Percentiles rank a stretch among this genome's conserved stretches.
phyloP scores from a whole-genome alignment of 2,329 filamentous ascomycete genomes.

The Fonsecaea pedrosoi region DNA sequence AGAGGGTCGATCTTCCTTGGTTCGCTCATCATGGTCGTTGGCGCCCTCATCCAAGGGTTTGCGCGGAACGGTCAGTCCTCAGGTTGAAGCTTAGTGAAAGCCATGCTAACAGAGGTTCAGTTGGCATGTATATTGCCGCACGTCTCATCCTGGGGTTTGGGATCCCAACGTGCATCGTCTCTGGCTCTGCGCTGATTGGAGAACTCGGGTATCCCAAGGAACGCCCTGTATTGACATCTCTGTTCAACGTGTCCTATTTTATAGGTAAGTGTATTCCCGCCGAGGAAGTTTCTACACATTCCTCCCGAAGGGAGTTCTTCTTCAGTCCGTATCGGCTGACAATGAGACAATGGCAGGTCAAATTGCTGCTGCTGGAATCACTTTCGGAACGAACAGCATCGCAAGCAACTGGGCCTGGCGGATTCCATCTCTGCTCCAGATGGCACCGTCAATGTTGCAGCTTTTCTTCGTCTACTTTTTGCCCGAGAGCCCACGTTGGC shows the following conservation, averaged over 20 bases:
- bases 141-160: slow-evolving; percentile 67
- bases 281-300: not conserved
- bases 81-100: not conserved
- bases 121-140: slow-evolving; percentile 66
- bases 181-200: slow-evolving; percentile 64
- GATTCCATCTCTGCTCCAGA: slow-evolving; percentile 55
- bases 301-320: not conserved
- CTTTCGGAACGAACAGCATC: slow-evolving; percentile 50
- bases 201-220: slow-evolving; percentile 68
- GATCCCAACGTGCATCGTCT: slow-evolving; percentile 66
- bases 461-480: slow-evolving; percentile 44
- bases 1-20: slow-evolving; percentile 65
- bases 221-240: slow-evolving; percentile 64
- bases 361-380: slow-evolving; percentile 52
- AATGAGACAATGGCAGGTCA: slow-evolving; percentile 38
- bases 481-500: slow-evolving; percentile 38
- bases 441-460: slow-evolving; percentile 42
- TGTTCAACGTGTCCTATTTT: slow-evolving; percentile 67
- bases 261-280: slow-evolving; percentile 51
- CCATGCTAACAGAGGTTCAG: slow-evolving; percentile 41
- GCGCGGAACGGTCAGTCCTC: slow-evolving; percentile 52
- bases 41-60: slow-evolving; percentile 63
- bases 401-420: slow-evolving; percentile 54
- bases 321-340: not conserved
- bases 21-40: slow-evolving; percentile 61